These are phyloP conservation scores for Dioscorea dumetorum DNA, from an alignment of 106 monocot species.

Conservation along the genomic window DNA sequence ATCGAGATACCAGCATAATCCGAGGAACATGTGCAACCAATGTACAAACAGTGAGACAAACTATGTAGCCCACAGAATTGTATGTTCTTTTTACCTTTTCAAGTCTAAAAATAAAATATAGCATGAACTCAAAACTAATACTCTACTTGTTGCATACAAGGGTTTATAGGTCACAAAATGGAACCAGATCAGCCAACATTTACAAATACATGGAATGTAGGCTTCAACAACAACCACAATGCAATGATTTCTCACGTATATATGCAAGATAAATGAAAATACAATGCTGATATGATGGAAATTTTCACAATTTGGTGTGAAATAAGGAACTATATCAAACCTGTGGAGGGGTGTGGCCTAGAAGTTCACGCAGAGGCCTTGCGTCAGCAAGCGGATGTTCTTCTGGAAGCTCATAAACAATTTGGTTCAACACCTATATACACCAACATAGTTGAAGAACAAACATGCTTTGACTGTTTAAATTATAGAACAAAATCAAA, in stretches of 20 bases:
- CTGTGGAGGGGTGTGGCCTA: constrained; percentile 87
- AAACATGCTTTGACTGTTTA: too few relatives aligned
- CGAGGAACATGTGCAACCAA: too few relatives aligned
- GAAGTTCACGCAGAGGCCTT: constrained; percentile 80
- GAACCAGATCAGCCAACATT: neutral
- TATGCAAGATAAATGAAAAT: neutral
- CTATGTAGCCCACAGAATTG: too few relatives aligned
- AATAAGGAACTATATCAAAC: constrained; percentile 14
- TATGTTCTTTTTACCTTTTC: too few relatives aligned
- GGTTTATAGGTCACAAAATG: too few relatives aligned
- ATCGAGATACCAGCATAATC: too few relatives aligned
- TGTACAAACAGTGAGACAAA: too few relatives aligned
- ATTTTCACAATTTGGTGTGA: too few relatives aligned
- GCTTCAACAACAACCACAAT: neutral
- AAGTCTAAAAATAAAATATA: too few relatives aligned
- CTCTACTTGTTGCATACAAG: too few relatives aligned
- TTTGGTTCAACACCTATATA: constrained; percentile 88
- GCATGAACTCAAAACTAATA: too few relatives aligned
- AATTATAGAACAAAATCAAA: too few relatives aligned
- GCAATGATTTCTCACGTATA: neutral
- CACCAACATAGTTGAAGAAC: neutral
- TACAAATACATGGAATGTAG: neutral
- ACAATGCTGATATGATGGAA: neutral
- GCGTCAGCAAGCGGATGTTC: constrained; percentile 83
- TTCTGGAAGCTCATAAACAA: constrained; percentile 77